Percentiles rank a stretch among this genome's conserved stretches.
phyloP scores from a whole-genome alignment of 1,284 basidiomycete genomes.

The Abortiporus biennis region DNA sequence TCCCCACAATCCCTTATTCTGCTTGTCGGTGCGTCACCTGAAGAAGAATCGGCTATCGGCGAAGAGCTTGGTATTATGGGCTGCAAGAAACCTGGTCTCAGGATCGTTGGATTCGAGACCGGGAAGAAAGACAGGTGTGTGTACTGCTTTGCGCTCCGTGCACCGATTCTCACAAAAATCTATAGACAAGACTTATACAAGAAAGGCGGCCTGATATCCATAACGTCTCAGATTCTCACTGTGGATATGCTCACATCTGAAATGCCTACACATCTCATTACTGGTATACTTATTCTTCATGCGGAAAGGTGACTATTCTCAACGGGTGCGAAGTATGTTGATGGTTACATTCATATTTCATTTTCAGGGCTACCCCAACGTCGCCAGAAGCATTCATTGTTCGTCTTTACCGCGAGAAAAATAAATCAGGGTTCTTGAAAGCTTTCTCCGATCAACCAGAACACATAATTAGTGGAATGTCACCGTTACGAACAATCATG shows the following conservation, averaged over 20 bases:
- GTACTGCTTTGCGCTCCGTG: neutral
- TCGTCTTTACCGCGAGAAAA: conserved; percentile 82
- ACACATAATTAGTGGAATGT: conserved; percentile 87
- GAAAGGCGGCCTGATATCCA: conserved; percentile 83
- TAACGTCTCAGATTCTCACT: conserved; percentile 91
- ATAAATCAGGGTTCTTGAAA: conserved; percentile 87
- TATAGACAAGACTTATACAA: conserved; percentile 83
- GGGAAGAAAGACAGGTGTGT: conserved; percentile 72
- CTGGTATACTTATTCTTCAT: conserved; percentile 91
- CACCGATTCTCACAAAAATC: neutral
- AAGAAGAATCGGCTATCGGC: conserved; percentile 88
- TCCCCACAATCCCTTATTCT: conserved; percentile 82
- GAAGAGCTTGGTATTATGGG: conserved; percentile 93
- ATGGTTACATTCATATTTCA: neutral
- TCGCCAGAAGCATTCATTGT: conserved; percentile 90
- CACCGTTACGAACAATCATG: conserved; percentile 88
- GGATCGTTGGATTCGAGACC: conserved; percentile 84
- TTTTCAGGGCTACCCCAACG: conserved; percentile 71
- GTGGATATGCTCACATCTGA: conserved; percentile 92
- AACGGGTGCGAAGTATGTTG: neutral
- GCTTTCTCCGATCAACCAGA: conserved; percentile 97
- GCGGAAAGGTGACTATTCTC: conserved; percentile 67
- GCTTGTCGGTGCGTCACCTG: conserved; percentile 81
- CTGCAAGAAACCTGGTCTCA: conserved; percentile 80
- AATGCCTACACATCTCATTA: conserved; percentile 81